phyloP scores from a whole-genome alignment of 2,329 filamentous ascomycete species.

The Neopestalotiopsis rosae region DNA sequence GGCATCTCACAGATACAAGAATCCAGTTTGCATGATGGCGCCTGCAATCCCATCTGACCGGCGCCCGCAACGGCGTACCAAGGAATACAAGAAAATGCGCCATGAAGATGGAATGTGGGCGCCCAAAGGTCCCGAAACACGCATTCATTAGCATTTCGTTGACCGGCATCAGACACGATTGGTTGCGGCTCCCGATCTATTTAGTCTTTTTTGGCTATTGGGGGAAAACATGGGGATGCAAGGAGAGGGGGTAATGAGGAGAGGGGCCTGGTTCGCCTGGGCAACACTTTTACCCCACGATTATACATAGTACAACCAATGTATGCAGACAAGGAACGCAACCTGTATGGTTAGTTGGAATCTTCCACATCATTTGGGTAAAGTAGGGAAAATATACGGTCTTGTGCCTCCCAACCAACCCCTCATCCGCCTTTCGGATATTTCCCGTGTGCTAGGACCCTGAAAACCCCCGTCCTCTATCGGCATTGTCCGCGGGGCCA shows the following conservation, averaged over 20 bases:
- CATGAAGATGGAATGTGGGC: constrained; percentile 12
- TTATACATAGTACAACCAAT: background rate
- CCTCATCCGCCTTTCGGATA: background rate
- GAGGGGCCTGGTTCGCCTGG: background rate
- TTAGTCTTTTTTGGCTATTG: background rate
- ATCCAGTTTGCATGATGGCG: background rate
- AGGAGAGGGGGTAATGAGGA: background rate
- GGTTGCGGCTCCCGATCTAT: background rate
- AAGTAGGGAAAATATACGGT: background rate
- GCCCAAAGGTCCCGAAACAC: background rate
- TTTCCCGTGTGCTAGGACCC: background rate
- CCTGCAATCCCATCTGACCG: background rate
- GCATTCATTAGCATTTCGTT: background rate
- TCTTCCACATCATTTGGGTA: background rate
- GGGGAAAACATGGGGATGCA: too few relatives aligned
- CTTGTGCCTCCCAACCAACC: background rate
- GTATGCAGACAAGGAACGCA: background rate
- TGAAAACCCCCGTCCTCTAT: background rate
- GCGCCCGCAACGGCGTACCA: background rate
- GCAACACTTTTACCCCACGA: background rate
- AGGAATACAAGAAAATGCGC: too few relatives aligned
- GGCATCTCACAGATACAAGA: background rate
- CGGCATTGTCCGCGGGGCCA: background rate
- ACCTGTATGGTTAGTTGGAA: background rate
- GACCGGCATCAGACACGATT: constrained; percentile 4